Base-by-base conservation (phyloP, 305 asterid species). In the Fraxinus angustifolia region DNA sequence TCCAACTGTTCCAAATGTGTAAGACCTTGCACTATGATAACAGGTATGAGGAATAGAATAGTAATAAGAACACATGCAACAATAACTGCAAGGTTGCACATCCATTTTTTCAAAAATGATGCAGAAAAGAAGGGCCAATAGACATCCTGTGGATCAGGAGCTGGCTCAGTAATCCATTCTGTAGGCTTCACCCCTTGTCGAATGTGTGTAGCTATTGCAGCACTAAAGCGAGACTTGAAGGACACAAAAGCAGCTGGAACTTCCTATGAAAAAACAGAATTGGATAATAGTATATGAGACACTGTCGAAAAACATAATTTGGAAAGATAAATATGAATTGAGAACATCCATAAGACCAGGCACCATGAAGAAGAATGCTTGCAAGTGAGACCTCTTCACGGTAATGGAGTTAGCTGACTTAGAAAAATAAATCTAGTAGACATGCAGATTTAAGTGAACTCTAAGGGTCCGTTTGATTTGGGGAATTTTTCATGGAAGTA, bases 71-170 rank as follows among this genome's bases (percentile, higher is more conserved):
- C 40, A 83, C 90, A 93, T 73, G 97, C 88, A 62, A 90, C 87
- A 73, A 89, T 34, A 28, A 94, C 98, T 34, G 80, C 86, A 33
- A 94, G 81, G 83, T 82, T 94, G 91, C 87, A 85, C 79, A 93
- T 87, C 99, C 98, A 96, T 89, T 91, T 87, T 80, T 81, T 89
- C 31, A 90, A 16, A 87, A 96, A 96, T 42, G 98, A 93, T 28
- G 97, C 89, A 23, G 98, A 93, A 87, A 96, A 96, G 90, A 96
- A 94, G 79, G 99, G 97, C 99, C 99, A 94, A 84, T 93, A 84
- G 12, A 96, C 96, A 80, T 96, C 99, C 85, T 85, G 88, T 56
- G 99, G 99, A 87, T 91, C 93, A 50, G 98, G 99, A 87, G 99
- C 98, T 80, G 58, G 88, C 88, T 96, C 99, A 5, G 97, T 88